Evolutionary conservation across 1,284 basidiomycete species (phyloP).

Genomic region (Tilletia setariae): DNA sequence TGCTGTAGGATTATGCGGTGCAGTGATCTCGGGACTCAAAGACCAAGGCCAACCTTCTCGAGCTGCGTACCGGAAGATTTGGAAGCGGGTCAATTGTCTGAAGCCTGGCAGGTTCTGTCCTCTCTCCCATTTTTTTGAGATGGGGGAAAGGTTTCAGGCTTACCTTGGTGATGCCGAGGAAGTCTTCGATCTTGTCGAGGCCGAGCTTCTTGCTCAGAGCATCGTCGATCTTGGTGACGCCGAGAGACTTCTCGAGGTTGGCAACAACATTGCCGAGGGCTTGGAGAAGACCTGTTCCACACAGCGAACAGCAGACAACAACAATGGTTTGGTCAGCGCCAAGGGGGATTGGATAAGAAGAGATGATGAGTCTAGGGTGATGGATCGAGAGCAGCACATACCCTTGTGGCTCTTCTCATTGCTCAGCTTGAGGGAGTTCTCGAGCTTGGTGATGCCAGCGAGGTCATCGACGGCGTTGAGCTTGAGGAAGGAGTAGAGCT

Average conservation of each 20-base stretch:
- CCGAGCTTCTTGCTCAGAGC: constrained; percentile 16
- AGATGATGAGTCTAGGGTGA: too few relatives aligned
- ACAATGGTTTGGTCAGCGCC: too few relatives aligned
- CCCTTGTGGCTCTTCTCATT: constrained; percentile 12
- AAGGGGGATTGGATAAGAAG: too few relatives aligned
- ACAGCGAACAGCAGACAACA: background rate
- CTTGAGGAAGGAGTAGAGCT: constrained; percentile 10
- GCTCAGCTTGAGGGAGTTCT: constrained; percentile 21
- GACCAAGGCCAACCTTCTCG: constrained; percentile 6
- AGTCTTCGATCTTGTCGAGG: background rate
- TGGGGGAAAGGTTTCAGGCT: background rate
- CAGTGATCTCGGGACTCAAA: background rate
- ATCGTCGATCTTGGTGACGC: constrained; percentile 21
- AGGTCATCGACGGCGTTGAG: constrained; percentile 7
- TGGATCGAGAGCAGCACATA: too few relatives aligned
- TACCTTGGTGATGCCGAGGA: constrained; percentile 12
- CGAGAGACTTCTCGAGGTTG: constrained; percentile 20
- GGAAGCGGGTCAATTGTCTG: too few relatives aligned
- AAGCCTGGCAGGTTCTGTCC: too few relatives aligned
- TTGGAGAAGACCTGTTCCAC: constrained; percentile 6
- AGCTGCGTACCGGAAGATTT: background rate
- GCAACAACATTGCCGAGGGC: constrained; percentile 20
- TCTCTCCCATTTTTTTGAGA: too few relatives aligned
- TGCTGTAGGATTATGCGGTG: too few relatives aligned
- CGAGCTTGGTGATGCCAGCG: constrained; percentile 19